A percentile compares a stretch with the other conserved stretches of the same genome.
Evolutionary conservation across 805 yeast species (phyloP).

Genomic region (Saccharomycopsis sp.): DNA sequence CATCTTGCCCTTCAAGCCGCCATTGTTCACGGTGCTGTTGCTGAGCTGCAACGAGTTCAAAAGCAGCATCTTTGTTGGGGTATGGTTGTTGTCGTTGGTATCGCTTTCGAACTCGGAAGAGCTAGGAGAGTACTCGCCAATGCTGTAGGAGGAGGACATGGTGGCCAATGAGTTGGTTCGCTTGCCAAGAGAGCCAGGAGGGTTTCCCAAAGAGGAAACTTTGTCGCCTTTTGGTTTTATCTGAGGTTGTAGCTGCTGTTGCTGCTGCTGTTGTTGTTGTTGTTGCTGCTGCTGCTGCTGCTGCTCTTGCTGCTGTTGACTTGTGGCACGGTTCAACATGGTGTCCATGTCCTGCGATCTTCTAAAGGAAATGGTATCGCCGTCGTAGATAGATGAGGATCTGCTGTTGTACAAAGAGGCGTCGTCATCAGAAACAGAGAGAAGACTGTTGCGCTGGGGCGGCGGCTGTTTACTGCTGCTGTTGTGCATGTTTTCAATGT

Average conservation of each 20-base stretch:
- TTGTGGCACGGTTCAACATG: slow-evolving; percentile 2
- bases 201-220: background rate
- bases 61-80: slow-evolving; percentile 18
- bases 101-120: slow-evolving; percentile 33
- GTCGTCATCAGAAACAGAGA: slow-evolving; percentile 16
- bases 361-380: slow-evolving; percentile 2
- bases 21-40: slow-evolving; percentile 10
- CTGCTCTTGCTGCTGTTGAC: background rate
- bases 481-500: background rate
- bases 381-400: slow-evolving; percentile 10
- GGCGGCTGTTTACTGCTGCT: background rate
- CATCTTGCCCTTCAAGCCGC: slow-evolving; percentile 9
- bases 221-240: background rate
- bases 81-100: slow-evolving; percentile 27
- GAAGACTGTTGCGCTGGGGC: slow-evolving; percentile 7
- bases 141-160: slow-evolving; percentile 30
- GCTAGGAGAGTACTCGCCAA: slow-evolving; percentile 40
- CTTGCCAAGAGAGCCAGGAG: background rate
- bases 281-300: background rate
- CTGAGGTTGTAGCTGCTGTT: background rate
- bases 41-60: slow-evolving; percentile 13
- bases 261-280: background rate
- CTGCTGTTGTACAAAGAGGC: slow-evolving; percentile 14
- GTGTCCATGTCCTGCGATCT: slow-evolving; percentile 11
- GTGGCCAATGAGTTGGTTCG: slow-evolving; percentile 5